Evolutionary conservation across 2,329 filamentous ascomycete genomes (phyloP).

Genomic region (Fusarium falciforme): DNA sequence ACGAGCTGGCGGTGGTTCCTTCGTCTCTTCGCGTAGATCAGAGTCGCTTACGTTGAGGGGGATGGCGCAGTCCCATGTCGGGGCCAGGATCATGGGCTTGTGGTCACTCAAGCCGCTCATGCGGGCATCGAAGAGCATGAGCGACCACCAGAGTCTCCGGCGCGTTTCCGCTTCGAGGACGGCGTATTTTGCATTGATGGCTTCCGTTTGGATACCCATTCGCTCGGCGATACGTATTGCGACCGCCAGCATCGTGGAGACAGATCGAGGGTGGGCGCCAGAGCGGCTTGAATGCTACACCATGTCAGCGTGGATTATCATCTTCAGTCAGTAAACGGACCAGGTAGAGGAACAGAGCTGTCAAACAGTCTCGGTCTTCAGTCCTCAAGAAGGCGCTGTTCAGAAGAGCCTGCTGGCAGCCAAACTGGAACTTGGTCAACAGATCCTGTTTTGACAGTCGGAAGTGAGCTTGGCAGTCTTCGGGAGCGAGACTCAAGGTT

Average conservation of each 20-base stretch:
- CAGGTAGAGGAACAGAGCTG: constrained; percentile 68
- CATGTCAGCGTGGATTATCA: no score
- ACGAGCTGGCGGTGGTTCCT: constrained; percentile 44
- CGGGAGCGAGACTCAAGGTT: constrained; percentile 54
- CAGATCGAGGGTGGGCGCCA: constrained; percentile 59
- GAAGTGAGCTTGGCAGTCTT: constrained; percentile 57
- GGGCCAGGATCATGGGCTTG: constrained; percentile 44
- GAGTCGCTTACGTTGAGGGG: constrained; percentile 60
- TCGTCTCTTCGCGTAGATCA: constrained; percentile 57
- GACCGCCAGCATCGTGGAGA: constrained; percentile 64
- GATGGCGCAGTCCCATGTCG: constrained; percentile 56
- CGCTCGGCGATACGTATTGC: constrained; percentile 68
- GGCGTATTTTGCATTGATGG: constrained; percentile 37
- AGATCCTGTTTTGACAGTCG: constrained; percentile 54
- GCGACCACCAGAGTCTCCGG: constrained; percentile 71
- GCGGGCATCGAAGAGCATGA: constrained; percentile 67
- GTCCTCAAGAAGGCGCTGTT: constrained; percentile 63
- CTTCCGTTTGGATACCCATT: constrained; percentile 66
- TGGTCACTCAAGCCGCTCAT: constrained; percentile 62
- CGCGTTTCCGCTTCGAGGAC: constrained; percentile 68
- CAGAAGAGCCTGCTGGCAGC: constrained; percentile 64
- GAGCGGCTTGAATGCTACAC: constrained; percentile 59
- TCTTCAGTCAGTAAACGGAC: constrained; percentile 47
- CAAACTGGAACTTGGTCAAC: constrained; percentile 57
- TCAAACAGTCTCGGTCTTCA: constrained; percentile 63